Evolutionary conservation across 768 basidiomycete species (phyloP).

Genomic region (Pisolithus orientalis): DNA sequence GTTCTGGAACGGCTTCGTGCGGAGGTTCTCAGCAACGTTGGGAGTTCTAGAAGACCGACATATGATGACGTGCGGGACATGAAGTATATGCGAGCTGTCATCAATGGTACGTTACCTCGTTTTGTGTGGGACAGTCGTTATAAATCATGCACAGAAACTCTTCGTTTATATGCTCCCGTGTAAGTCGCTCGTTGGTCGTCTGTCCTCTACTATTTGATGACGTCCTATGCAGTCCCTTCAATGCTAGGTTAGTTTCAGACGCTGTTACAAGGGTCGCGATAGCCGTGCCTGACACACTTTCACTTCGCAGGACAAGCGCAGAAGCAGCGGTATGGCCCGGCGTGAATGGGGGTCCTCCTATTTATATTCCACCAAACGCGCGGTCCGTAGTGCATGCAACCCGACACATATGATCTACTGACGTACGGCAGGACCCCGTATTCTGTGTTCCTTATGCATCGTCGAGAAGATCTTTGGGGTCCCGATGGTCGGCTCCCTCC

Average conservation of each 20-base stretch:
- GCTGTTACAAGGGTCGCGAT: neutral
- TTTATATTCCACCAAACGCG: constrained; percentile 29
- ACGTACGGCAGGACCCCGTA: constrained; percentile 8
- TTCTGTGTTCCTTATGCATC: constrained; percentile 30
- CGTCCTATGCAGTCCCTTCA: constrained; percentile 15
- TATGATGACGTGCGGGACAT: no score
- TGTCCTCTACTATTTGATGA: neutral
- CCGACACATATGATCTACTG: neutral
- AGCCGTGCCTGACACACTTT: neutral
- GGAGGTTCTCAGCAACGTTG: constrained; percentile 24
- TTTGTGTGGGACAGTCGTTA: neutral
- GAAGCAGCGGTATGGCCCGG: constrained; percentile 19
- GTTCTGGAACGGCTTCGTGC: constrained; percentile 14
- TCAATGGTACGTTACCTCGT: constrained; percentile 21
- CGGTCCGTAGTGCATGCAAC: constrained; percentile 10
- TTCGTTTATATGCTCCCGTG: constrained; percentile 26
- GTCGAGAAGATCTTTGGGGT: constrained; percentile 34
- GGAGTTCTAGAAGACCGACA: constrained; percentile 22
- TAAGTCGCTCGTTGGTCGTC: constrained; percentile 8
- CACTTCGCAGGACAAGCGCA: constrained; percentile 14
- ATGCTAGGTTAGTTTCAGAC: constrained; percentile 11
- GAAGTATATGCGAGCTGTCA: no score
- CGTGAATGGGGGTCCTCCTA: constrained; percentile 17
- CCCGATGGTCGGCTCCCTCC: constrained; percentile 24
- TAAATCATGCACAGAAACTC: constrained; percentile 17